These are phyloP conservation scores for Oxytropis ochrocephala DNA, from an alignment of 306 rosid species.

Conservation along the genomic window DNA sequence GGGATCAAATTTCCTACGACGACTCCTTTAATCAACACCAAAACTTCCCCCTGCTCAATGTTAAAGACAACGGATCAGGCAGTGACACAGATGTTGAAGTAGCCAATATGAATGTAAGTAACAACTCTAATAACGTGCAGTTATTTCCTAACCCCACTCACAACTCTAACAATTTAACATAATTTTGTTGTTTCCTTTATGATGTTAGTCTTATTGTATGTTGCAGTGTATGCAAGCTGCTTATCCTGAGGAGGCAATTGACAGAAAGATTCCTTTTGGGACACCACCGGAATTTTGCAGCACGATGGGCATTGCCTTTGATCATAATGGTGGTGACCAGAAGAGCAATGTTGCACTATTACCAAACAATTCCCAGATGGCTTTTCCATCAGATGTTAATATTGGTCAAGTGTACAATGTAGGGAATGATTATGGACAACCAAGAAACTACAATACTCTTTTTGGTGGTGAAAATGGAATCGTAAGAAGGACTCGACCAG, in stretches of 20 bases:
- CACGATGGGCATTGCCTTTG: not conserved
- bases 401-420: slow-evolving; percentile 22
- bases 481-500: slow-evolving; percentile 28
- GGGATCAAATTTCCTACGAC: slow-evolving; percentile 30
- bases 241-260: slow-evolving; percentile 18
- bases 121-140: slow-evolving; percentile 6
- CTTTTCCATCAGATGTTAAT: slow-evolving; percentile 25
- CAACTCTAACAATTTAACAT: slow-evolving; percentile 2
- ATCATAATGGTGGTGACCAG: slow-evolving; percentile 4
- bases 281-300: slow-evolving; percentile 24
- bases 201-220: slow-evolving; percentile 7
- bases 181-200: slow-evolving; percentile 4
- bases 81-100: slow-evolving; percentile 19
- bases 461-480: slow-evolving; percentile 34
- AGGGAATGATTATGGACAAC: slow-evolving; percentile 7
- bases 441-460: slow-evolving; percentile 19
- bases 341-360: slow-evolving; percentile 15
- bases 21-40: slow-evolving; percentile 19
- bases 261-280: slow-evolving; percentile 25
- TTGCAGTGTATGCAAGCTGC: slow-evolving; percentile 30
- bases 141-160: not conserved
- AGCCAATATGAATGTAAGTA: slow-evolving; percentile 45
- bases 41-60: not conserved
- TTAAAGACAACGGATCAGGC: slow-evolving; percentile 21
- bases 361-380: slow-evolving; percentile 22